Conservation (phyloP, 495 filamentous ascomycete genomes). For the Penicillium parvum region DNA sequence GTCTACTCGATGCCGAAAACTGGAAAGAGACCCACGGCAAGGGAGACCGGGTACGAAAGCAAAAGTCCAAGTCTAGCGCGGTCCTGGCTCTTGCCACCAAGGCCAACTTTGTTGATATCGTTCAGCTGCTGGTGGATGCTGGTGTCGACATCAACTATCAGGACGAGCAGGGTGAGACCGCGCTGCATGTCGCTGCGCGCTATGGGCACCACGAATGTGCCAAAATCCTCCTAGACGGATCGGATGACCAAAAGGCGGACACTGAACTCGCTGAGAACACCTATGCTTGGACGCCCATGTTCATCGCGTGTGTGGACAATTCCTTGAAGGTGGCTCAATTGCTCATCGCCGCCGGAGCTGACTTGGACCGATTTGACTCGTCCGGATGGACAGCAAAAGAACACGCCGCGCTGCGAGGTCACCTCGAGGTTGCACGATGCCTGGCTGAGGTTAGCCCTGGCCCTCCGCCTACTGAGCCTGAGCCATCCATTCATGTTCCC, state of each 20-base stretch:
- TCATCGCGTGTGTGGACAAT: conserved; percentile 87
- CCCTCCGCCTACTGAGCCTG: conserved; percentile 32
- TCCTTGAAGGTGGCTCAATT: conserved; percentile 69
- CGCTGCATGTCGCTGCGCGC: conserved; percentile 85
- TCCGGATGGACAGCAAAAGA: conserved; percentile 96
- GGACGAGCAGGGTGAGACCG: conserved; percentile 88
- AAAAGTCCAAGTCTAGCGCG: conserved; percentile 80
- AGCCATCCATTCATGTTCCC: too few relatives aligned
- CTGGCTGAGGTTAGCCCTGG: conserved; percentile 52
- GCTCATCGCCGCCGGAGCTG: conserved; percentile 70
- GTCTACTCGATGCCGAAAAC: conserved; percentile 73
- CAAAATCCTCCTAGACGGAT: conserved; percentile 65
- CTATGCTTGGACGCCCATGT: conserved; percentile 90
- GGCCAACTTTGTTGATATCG: conserved; percentile 75
- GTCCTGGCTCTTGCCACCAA: conserved; percentile 83
- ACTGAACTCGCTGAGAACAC: conserved; percentile 75
- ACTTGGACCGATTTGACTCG: conserved; percentile 66
- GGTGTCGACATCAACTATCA: conserved; percentile 93
- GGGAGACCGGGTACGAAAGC: conserved; percentile 53
- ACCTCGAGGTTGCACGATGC: conserved; percentile 69
- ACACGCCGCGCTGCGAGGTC: conserved; percentile 84
- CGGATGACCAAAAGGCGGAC: conserved; percentile 63
- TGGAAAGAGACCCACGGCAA: conserved; percentile 37
- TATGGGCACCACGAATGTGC: conserved; percentile 82
- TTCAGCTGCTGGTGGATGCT: conserved; percentile 81